These are phyloP conservation scores for Serendipita indica DNA, from an alignment of 768 basidiomycete genomes.

Conservation along the genomic window DNA sequence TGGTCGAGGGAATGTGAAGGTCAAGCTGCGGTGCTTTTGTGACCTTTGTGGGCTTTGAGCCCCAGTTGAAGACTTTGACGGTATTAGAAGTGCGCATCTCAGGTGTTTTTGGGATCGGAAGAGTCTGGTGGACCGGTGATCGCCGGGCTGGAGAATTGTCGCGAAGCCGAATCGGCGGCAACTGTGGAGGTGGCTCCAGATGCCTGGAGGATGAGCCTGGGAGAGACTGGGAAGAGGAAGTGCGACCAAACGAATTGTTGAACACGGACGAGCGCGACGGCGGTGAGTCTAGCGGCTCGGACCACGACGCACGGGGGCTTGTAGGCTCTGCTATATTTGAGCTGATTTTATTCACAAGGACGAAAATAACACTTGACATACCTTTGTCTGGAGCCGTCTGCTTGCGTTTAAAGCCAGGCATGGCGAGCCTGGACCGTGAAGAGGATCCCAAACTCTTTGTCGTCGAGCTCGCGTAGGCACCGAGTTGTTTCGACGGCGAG, in stretches of 20 bases:
- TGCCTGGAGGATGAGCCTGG: not conserved
- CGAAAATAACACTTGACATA: not conserved
- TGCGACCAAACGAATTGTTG: not conserved
- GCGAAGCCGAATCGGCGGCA: not conserved
- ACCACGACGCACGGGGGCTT: not conserved
- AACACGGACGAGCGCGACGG: conserved; percentile 4
- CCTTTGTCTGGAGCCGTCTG: not conserved
- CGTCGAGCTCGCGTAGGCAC: not conserved
- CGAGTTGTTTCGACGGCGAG: not conserved
- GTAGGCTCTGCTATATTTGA: not conserved
- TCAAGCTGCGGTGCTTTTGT: not conserved
- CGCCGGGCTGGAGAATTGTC: not conserved
- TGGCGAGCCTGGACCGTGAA: not conserved
- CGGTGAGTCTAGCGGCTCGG: not conserved
- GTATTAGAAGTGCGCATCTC: conserved; percentile 3
- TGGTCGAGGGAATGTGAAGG: not conserved
- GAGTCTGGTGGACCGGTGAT: not conserved
- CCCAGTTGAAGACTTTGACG: conserved; percentile 4
- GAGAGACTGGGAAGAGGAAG: not conserved
- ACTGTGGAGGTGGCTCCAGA: not conserved
- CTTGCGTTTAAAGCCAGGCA: not conserved
- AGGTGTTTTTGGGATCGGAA: conserved; percentile 5
- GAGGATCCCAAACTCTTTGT: not conserved
- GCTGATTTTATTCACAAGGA: not conserved
- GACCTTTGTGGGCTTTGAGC: not conserved